These are phyloP conservation scores for Lachnellula subtilissima DNA, from an alignment of 2,329 filamentous ascomycete species.

Conservation along the genomic window DNA sequence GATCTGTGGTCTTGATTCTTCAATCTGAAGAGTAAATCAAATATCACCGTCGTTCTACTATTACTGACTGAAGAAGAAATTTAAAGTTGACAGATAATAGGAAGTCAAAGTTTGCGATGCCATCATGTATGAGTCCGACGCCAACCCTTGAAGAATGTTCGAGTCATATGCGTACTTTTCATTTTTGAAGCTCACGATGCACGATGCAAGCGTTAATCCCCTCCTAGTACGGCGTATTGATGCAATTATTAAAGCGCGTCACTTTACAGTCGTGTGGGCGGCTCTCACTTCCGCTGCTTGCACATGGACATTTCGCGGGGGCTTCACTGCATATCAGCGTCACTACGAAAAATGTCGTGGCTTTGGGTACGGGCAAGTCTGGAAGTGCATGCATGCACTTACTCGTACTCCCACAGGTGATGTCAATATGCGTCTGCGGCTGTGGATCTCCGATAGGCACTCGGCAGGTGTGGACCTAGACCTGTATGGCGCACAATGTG, in stretches of 20 bases:
- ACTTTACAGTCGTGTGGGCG: conserved; percentile 32
- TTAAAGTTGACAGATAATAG: neutral
- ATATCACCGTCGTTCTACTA: neutral
- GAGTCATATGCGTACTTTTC: neutral
- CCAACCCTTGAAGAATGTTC: neutral
- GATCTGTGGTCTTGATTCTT: neutral
- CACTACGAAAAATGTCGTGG: conserved; percentile 11
- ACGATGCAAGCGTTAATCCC: conserved; percentile 2
- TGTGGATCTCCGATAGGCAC: conserved; percentile 6
- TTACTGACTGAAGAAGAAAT: neutral
- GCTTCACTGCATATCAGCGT: conserved; percentile 6
- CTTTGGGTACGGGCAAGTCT: conserved; percentile 4
- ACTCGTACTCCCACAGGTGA: conserved; percentile 9
- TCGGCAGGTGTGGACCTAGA: neutral
- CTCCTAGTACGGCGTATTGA: neutral
- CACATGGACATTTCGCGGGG: conserved; percentile 3
- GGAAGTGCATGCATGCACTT: neutral
- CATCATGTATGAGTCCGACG: neutral
- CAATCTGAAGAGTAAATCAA: neutral
- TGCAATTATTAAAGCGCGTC: conserved; percentile 8
- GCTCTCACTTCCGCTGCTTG: neutral
- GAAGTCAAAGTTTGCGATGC: neutral
- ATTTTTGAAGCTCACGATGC: conserved; percentile 5
- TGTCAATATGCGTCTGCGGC: conserved; percentile 22
- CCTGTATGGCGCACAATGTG: neutral